Conservation (phyloP, 768 basidiomycete genomes). For the Tricholomella constricta region DNA sequence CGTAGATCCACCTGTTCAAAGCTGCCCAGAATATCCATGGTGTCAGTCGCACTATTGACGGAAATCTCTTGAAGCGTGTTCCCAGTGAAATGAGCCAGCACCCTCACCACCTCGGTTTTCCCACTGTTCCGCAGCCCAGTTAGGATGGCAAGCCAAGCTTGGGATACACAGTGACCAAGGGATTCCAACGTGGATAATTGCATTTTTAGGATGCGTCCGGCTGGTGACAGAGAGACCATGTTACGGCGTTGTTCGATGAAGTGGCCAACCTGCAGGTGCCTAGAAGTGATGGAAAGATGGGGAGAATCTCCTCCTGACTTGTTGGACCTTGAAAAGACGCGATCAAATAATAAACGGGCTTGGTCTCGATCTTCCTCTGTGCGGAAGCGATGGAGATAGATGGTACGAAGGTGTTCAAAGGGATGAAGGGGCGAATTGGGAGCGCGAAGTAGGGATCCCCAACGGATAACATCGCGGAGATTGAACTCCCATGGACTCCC, state of each 20-base stretch:
- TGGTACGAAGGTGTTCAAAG: slow-evolving; percentile 59
- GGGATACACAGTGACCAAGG: slow-evolving; percentile 67
- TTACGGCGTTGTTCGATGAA: slow-evolving; percentile 43
- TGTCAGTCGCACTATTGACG: slow-evolving; percentile 87
- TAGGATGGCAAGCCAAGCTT: slow-evolving; percentile 89
- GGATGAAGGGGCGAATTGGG: slow-evolving; percentile 46
- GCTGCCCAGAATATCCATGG: slow-evolving; percentile 90
- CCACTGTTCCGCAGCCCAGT: slow-evolving; percentile 75
- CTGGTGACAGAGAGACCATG: slow-evolving; percentile 35
- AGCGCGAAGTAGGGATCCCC: slow-evolving; percentile 62
- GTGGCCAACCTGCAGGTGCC: slow-evolving; percentile 67
- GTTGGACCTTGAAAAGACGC: slow-evolving; percentile 42
- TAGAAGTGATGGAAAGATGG: slow-evolving; percentile 45
- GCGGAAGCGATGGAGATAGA: slow-evolving; percentile 90
- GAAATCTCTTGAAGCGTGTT: slow-evolving; percentile 68
- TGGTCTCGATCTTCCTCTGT: slow-evolving; percentile 60
- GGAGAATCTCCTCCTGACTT: slow-evolving; percentile 28
- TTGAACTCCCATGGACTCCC: slow-evolving; percentile 99
- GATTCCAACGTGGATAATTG: slow-evolving; percentile 74
- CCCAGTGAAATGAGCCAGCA: slow-evolving; percentile 72
- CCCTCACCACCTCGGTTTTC: slow-evolving; percentile 75
- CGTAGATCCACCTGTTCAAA: slow-evolving; percentile 86
- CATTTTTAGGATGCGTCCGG: slow-evolving; percentile 56
- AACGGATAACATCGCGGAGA: slow-evolving; percentile 89
- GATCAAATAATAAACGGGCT: slow-evolving; percentile 56